A percentile compares a stretch with the other conserved stretches of the same genome.
Evolutionary conservation across 305 asterid species (phyloP).

Genomic region (Fraxinus baroniana): DNA sequence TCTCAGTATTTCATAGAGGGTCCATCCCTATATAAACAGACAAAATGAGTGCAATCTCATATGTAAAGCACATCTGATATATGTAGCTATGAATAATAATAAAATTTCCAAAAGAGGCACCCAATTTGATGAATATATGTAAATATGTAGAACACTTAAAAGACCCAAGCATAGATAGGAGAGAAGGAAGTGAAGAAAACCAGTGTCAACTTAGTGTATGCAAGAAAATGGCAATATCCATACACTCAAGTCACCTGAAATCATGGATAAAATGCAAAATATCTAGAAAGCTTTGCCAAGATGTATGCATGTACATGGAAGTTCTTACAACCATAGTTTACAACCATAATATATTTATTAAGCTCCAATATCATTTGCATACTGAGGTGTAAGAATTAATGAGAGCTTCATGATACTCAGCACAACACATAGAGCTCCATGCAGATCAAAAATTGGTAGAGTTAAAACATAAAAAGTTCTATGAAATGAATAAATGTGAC

Average conservation of each 20-base stretch:
- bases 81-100: neutral
- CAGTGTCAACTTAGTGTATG: neutral
- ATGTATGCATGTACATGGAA: constrained; percentile 3
- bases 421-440: neutral
- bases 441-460: neutral
- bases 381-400: neutral
- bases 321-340: neutral
- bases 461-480: neutral
- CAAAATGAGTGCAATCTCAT: neutral
- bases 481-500: neutral
- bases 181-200: neutral
- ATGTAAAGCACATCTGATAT: neutral
- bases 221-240: neutral
- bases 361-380: neutral
- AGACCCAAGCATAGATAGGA: neutral
- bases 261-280: neutral
- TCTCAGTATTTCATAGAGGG: constrained; percentile 72
- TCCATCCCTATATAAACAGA: constrained; percentile 69
- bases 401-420: neutral
- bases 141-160: neutral
- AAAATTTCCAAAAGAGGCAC: neutral
- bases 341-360: neutral
- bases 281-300: neutral
- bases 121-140: neutral
- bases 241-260: neutral